These are phyloP conservation scores for Neurospora pannonica DNA, from an alignment of 495 filamentous ascomycete species.

Conservation along the genomic window DNA sequence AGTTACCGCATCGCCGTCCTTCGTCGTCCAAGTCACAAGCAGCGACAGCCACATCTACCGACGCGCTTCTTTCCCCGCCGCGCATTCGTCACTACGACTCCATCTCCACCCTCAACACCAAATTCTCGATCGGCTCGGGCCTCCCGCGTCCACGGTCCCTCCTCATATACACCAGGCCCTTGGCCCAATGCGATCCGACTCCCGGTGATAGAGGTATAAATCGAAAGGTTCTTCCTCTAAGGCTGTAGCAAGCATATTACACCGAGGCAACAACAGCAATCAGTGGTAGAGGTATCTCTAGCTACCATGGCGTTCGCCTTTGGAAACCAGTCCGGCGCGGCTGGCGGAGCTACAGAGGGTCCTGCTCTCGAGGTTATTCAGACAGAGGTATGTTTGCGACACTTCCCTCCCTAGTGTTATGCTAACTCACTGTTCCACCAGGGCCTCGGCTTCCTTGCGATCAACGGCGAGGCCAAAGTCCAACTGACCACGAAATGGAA, in stretches of 20 bases:
- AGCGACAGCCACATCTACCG: neutral
- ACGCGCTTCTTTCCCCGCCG: neutral
- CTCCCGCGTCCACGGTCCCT: neutral
- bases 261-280: neutral
- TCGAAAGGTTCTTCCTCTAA: too few relatives aligned
- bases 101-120: neutral
- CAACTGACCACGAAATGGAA: conserved; percentile 76
- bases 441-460: conserved; percentile 73
- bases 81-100: neutral
- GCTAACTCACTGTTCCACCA: conserved; percentile 23
- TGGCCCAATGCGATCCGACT: neutral
- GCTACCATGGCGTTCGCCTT: conserved; percentile 61
- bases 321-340: conserved; percentile 25
- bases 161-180: neutral
- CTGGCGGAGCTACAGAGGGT: conserved; percentile 36
- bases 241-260: too few relatives aligned
- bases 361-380: conserved; percentile 49
- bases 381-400: conserved; percentile 29
- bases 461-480: conserved; percentile 73
- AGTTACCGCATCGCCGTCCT: neutral
- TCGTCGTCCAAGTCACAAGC: neutral
- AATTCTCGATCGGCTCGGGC: neutral
- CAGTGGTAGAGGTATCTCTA: neutral
- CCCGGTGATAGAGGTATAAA: too few relatives aligned
- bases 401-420: neutral